These are phyloP conservation scores for Fusarium temperatum DNA, from an alignment of 2,329 filamentous ascomycete genomes.

Conservation along the genomic window DNA sequence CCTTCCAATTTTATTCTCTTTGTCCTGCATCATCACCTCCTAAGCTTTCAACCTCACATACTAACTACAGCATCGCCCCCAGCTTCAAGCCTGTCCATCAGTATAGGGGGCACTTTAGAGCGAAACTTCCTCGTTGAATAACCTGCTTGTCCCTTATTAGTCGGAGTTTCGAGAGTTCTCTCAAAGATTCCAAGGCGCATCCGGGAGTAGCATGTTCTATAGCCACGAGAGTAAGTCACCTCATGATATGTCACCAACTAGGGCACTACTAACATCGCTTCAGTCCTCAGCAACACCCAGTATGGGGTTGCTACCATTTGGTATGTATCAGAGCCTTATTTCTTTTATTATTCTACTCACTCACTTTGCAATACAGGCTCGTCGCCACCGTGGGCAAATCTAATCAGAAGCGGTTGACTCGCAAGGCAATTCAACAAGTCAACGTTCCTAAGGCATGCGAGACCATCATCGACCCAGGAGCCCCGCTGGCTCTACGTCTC, in stretches of 20 bases:
- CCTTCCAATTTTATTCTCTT: conserved; percentile 2
- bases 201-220: conserved; percentile 78
- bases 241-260: background rate
- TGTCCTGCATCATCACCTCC: background rate
- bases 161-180: background rate
- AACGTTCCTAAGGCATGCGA: conserved; percentile 86
- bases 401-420: conserved; percentile 75
- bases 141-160: background rate
- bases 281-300: conserved; percentile 83
- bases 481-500: conserved; percentile 87
- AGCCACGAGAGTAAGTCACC: conserved; percentile 82
- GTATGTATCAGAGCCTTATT: conserved; percentile 59
- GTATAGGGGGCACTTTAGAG: background rate
- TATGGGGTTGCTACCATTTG: conserved; percentile 96
- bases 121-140: background rate
- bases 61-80: conserved; percentile 12
- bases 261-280: conserved; percentile 36
- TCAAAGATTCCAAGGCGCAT: background rate
- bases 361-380: conserved; percentile 67
- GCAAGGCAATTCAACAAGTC: conserved; percentile 88
- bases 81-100: background rate
- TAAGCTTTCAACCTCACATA: conserved; percentile 5
- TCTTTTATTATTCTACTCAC: background rate
- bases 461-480: conserved; percentile 83
- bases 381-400: conserved; percentile 88